Evolutionary conservation across 148 eudicot genomes (phyloP), one percentile per base, ranked within the genome.

Genomic region (Vaccinium myrtillus): DNA sequence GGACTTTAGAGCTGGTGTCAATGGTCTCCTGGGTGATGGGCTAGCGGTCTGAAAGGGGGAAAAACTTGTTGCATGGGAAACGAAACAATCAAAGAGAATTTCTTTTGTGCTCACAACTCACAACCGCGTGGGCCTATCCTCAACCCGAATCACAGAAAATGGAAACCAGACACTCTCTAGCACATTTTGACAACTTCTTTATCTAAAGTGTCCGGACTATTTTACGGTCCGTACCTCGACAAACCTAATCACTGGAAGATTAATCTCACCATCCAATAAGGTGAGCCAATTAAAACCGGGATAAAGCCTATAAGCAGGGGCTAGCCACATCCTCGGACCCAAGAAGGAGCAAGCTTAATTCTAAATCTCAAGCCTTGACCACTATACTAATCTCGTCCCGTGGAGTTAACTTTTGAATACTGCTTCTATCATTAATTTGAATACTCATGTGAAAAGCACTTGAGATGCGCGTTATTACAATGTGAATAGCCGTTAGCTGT

Each of bases 121-220:
- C 43, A 63, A 46, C 56, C 83, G 83, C 23, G 83, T 81, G 83
- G 83, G 43, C 75, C 83, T 81, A 5, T 81, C 30, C 46, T 43
- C 3, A 5, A 81, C 50, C 54, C 83, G 11, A 8, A 23, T 6
- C 49, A 8, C 65, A 23, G 15, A 19, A 25, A n/a, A 23, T 63
- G 32, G 75, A 46, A 81, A 48, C 32, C 53, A 49, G 36, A 43
- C 3, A 65, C 30, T 65, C 69, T n/a, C 15, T 3, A 23, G 30
- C 1, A 27, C 70, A 63, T 63, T 63, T 59, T 59, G 19, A 59
- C 65, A 59, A 59, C 27, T n/a, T 1, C 39, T 59, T 7, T 61
- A 2, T 61, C 23, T 8, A 5, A 6, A 43, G 46, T 2, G 4
- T 61, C 4, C 69, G 1, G 13, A 61, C n/a, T 25, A 61, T 2